Evolutionary conservation across 2,329 filamentous ascomycete genomes (phyloP), one percentile per base, ranked within the genome.

Genomic region (Zalaria obscura): DNA sequence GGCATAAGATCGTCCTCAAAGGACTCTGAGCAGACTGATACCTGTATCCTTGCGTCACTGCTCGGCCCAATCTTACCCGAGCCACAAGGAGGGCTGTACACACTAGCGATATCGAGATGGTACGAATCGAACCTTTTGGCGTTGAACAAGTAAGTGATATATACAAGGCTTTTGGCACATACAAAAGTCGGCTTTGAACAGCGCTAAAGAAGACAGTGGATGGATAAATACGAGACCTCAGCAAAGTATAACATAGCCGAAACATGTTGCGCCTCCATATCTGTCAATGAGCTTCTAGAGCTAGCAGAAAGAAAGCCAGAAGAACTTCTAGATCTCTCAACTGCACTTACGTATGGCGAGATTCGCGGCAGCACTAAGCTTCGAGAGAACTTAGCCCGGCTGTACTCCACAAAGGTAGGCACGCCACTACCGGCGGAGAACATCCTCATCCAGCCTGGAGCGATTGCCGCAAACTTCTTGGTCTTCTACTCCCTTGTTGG

Each of bases 401-500:
- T 83, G 3, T 84, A 84, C 55, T 76, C 75, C 4, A 67, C 68
- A 25, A 72, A 75, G 46, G 62, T 61, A 46, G 57, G 60, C 1
- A 63, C 59, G 1, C 63, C 65, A 4, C 55, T 76, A 7, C 59
- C 68, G 11, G 63, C 56, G 1, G 76, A 86, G 10, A 77, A 82
- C 51, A 70, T 93, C 34, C 60, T 93, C 40, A 78, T 89, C 44
- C 85, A 83, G 0, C 75, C 80, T 27, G 87, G 87, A 6, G 85
- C 84, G 9, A 93, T 93, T 39, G 71, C 76, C 4, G 86, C 85
- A n/a, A 93, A 93, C 55, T 84, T 86, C 51, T 63, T 91, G n/a
- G 64, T 78, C 2, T 71, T 91, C 5, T 88, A 88, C 57, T 69
- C 79, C 1, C 66, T 91, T 5, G 56, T 91, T 2, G 74, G 75